These are phyloP conservation scores for Scedosporium apiospermum DNA, from an alignment of 2,329 filamentous ascomycete species.

Conservation along the genomic window DNA sequence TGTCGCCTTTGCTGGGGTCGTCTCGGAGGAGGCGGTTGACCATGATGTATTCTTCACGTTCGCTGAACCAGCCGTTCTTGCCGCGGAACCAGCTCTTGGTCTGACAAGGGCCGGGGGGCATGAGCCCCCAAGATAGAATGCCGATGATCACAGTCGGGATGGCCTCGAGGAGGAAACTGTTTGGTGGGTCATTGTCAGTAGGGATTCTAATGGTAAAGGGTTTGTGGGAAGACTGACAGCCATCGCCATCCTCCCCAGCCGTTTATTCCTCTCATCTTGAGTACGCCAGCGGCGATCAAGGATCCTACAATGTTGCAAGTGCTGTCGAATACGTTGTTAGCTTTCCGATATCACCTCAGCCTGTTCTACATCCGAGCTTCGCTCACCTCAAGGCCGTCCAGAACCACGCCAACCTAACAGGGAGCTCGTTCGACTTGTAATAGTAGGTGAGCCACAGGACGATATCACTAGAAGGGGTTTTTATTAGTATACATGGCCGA, in stretches of 20 bases:
- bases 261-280: slow-evolving; percentile 24
- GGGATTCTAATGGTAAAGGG: background rate
- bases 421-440: slow-evolving; percentile 21
- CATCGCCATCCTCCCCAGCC: slow-evolving; percentile 30
- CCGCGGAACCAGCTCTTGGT: slow-evolving; percentile 48
- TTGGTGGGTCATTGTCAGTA: background rate
- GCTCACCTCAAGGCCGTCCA: slow-evolving; percentile 15
- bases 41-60: slow-evolving; percentile 51
- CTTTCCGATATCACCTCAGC: background rate
- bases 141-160: slow-evolving; percentile 28
- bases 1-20: slow-evolving; percentile 50
- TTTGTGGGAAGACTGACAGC: slow-evolving; percentile 12
- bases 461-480: slow-evolving; percentile 12
- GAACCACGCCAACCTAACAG: slow-evolving; percentile 19
- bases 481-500: background rate
- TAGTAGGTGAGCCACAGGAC: slow-evolving; percentile 23
- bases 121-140: slow-evolving; percentile 32
- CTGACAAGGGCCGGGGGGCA: slow-evolving; percentile 35
- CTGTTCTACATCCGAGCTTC: background rate
- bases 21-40: slow-evolving; percentile 52
- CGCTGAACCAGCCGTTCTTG: slow-evolving; percentile 51
- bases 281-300: slow-evolving; percentile 33
- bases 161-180: slow-evolving; percentile 12
- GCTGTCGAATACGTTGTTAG: slow-evolving; percentile 1
- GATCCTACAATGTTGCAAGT: slow-evolving; percentile 25